Conservation (phyloP, 257 asterid genomes). For the Primulina huaijiensis region DNA sequence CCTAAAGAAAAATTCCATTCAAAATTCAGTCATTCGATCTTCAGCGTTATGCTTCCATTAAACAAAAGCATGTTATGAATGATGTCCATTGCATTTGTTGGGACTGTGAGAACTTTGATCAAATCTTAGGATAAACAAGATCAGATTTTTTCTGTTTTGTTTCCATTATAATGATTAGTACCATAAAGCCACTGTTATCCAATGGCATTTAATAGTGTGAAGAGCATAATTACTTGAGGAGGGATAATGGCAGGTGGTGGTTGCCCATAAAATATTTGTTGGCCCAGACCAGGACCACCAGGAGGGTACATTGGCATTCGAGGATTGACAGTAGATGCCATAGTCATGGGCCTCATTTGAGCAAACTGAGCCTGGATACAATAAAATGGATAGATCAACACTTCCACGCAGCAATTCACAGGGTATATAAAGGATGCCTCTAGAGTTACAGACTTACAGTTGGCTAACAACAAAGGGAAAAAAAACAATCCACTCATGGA, state of each 20-base stretch:
- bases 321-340: constrained; percentile 43
- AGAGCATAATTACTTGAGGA: constrained; percentile 40
- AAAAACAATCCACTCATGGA: not conserved
- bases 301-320: constrained; percentile 45
- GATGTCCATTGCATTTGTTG: not conserved
- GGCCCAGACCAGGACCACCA: constrained; percentile 46
- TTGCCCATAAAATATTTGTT: constrained; percentile 48
- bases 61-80: not conserved
- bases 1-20: not conserved
- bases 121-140: not conserved
- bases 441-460: not conserved
- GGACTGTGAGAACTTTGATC: not conserved
- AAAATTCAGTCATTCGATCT: not conserved
- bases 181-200: not conserved
- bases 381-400: not conserved
- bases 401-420: not conserved
- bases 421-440: not conserved
- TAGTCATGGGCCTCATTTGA: constrained; percentile 35
- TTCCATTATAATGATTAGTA: not conserved
- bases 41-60: not conserved
- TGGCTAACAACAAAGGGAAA: not conserved
- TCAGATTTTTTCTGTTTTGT: not conserved
- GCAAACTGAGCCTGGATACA: constrained; percentile 47
- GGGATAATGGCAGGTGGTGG: constrained; percentile 46
- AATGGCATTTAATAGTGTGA: not conserved